phyloP scores from a whole-genome alignment of 1,284 basidiomycete species.

The Ustilago tritici region DNA sequence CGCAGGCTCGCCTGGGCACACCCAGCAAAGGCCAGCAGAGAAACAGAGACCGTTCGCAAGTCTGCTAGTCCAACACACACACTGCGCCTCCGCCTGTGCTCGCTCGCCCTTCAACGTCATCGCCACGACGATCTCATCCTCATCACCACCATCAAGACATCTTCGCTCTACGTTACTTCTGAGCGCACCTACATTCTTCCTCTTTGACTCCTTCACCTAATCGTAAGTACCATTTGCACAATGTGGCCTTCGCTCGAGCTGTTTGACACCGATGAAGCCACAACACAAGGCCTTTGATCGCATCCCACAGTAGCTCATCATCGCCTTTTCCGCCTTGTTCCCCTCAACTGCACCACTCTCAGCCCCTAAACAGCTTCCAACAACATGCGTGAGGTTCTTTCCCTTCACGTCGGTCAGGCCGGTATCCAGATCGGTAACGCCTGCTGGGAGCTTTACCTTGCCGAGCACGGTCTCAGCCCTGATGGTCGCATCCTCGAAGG shows the following conservation, averaged over 20 bases:
- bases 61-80: slow-evolving; percentile 6
- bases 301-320: slow-evolving; percentile 3
- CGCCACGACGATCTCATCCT: slow-evolving; percentile 19
- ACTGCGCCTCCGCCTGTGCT: slow-evolving; percentile 4
- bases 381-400: slow-evolving; percentile 78
- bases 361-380: slow-evolving; percentile 14
- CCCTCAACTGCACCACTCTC: neutral
- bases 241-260: neutral
- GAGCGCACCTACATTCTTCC: slow-evolving; percentile 41
- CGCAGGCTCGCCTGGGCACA: neutral
- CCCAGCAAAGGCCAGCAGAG: neutral
- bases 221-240: slow-evolving; percentile 21
- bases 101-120: neutral
- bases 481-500: slow-evolving; percentile 72
- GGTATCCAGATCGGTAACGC: slow-evolving; percentile 80
- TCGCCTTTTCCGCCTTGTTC: neutral
- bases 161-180: slow-evolving; percentile 66
- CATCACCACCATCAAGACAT: slow-evolving; percentile 44
- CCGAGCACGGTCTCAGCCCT: slow-evolving; percentile 88
- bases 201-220: slow-evolving; percentile 13
- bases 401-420: slow-evolving; percentile 92
- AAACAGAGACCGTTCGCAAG: neutral
- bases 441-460: slow-evolving; percentile 91
- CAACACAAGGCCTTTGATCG: neutral
- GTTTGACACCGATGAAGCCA: neutral